Conservation (phyloP, 495 filamentous ascomycete species). For the Neurospora sp. region DNA sequence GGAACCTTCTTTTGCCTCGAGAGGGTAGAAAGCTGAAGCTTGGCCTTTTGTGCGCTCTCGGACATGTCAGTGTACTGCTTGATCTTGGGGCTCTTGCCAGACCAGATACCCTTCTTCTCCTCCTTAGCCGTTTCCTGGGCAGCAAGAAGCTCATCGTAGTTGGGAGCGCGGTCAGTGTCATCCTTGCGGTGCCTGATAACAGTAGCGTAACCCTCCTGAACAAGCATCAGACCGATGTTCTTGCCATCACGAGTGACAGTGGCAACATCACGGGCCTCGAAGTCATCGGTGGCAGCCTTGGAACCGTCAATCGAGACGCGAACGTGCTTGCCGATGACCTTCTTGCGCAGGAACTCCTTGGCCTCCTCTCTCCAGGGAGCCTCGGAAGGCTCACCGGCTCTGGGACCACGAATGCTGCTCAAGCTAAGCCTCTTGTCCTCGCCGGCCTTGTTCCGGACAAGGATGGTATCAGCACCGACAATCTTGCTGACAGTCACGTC, state of each 20-base stretch:
- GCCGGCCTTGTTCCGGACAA: slow-evolving; percentile 71
- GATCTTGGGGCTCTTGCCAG: slow-evolving; percentile 65
- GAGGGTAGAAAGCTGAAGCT: slow-evolving; percentile 77
- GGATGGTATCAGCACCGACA: slow-evolving; percentile 79
- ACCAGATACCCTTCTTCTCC: slow-evolving; percentile 85
- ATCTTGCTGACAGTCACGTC: slow-evolving; percentile 81
- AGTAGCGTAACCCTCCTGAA: slow-evolving; percentile 84
- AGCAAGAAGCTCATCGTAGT: slow-evolving; percentile 85
- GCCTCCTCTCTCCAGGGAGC: slow-evolving; percentile 83
- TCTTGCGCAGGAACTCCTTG: slow-evolving; percentile 92
- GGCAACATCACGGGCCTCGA: slow-evolving; percentile 87
- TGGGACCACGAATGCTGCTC: slow-evolving; percentile 86
- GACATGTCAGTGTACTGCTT: slow-evolving; percentile 82
- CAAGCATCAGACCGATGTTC: slow-evolving; percentile 74
- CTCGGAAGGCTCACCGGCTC: slow-evolving; percentile 47
- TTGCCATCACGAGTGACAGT: slow-evolving; percentile 75
- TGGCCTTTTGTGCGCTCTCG: slow-evolving; percentile 87
- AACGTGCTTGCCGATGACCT: slow-evolving; percentile 90
- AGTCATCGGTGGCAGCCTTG: slow-evolving; percentile 80
- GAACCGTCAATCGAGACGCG: slow-evolving; percentile 80
- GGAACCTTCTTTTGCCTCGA: slow-evolving; percentile 88
- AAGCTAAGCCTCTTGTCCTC: slow-evolving; percentile 82
- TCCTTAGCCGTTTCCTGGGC: slow-evolving; percentile 83
- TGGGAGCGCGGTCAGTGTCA: slow-evolving; percentile 81
- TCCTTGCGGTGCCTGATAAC: slow-evolving; percentile 91